Percentiles rank a stretch among this genome's conserved stretches.
Conservation (phyloP, 2,329 filamentous ascomycete species). For the Rugonectria rugulosa region DNA sequence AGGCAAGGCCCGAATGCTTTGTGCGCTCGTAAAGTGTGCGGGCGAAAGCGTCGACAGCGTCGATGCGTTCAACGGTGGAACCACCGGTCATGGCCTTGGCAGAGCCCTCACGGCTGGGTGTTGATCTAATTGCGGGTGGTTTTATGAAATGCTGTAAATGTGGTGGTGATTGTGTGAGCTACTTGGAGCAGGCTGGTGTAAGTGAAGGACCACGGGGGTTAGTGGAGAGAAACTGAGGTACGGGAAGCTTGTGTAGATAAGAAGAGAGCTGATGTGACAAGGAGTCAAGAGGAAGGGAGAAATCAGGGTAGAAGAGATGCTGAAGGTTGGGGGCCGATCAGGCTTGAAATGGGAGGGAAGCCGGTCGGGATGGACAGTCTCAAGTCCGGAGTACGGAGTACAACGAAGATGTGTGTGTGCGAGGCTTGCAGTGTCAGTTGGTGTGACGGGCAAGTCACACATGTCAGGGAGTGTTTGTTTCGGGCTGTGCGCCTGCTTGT, state of each 20-base stretch:
- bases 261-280: neutral
- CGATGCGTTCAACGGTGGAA: slow-evolving; percentile 55
- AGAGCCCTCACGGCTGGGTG: neutral
- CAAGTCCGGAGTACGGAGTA: slow-evolving; percentile 6
- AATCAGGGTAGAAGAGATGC: neutral
- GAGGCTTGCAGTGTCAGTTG: no score
- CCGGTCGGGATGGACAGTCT: slow-evolving; percentile 5
- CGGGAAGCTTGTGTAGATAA: neutral
- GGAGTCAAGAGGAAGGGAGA: neutral
- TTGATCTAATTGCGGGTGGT: neutral
- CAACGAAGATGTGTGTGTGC: slow-evolving; percentile 18
- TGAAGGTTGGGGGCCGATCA: slow-evolving; percentile 22
- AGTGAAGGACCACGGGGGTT: neutral
- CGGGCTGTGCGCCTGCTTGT: no score
- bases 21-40: slow-evolving; percentile 63
- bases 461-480: no score
- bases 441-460: neutral
- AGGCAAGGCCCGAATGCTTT: slow-evolving; percentile 54
- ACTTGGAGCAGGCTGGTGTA: slow-evolving; percentile 7
- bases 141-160: neutral
- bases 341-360: slow-evolving; percentile 7
- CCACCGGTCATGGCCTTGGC: slow-evolving; percentile 42
- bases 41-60: slow-evolving; percentile 63
- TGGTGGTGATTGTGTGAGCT: neutral
- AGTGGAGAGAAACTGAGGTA: neutral